Evolutionary conservation across 176 grass and related monocot genomes (phyloP).

Genomic region (Areca catechu): DNA sequence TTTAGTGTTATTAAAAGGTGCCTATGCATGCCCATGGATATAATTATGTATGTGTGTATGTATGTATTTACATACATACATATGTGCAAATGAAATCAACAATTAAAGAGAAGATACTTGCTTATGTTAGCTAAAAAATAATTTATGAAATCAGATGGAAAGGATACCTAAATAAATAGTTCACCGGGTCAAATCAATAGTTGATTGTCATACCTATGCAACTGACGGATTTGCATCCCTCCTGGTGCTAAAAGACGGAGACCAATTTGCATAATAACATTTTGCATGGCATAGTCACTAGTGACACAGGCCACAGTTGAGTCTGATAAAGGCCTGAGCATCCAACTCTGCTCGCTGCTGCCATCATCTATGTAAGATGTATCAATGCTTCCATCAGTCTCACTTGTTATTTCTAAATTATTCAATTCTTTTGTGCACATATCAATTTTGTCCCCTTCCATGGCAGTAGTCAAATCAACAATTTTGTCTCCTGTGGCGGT

Average conservation of each 20-base stretch:
- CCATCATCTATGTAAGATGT: constrained; percentile 36
- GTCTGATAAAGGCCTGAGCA: constrained; percentile 79
- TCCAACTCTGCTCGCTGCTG: constrained; percentile 83
- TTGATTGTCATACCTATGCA: constrained; percentile 56
- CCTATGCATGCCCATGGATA: too few relatives aligned
- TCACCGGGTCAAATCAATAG: too few relatives aligned
- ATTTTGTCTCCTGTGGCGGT: constrained; percentile 9
- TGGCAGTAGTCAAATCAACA: not conserved
- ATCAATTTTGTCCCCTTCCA: constrained; percentile 21
- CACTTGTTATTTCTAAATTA: constrained; percentile 37
- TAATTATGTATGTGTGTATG: too few relatives aligned
- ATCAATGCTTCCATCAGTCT: constrained; percentile 33
- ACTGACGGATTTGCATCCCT: constrained; percentile 85
- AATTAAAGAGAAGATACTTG: too few relatives aligned
- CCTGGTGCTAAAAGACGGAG: constrained; percentile 78
- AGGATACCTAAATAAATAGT: too few relatives aligned
- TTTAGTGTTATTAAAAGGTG: too few relatives aligned
- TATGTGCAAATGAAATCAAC: too few relatives aligned
- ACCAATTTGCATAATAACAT: constrained; percentile 94
- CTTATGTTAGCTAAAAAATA: too few relatives aligned
- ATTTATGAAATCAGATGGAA: too few relatives aligned
- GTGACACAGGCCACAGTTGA: constrained; percentile 85
- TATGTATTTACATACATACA: too few relatives aligned
- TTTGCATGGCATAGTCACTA: constrained; percentile 96
- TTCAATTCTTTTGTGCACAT: constrained; percentile 37